Evolutionary conservation across 306 rosid genomes (phyloP).

Genomic region (Vigna angularis): DNA sequence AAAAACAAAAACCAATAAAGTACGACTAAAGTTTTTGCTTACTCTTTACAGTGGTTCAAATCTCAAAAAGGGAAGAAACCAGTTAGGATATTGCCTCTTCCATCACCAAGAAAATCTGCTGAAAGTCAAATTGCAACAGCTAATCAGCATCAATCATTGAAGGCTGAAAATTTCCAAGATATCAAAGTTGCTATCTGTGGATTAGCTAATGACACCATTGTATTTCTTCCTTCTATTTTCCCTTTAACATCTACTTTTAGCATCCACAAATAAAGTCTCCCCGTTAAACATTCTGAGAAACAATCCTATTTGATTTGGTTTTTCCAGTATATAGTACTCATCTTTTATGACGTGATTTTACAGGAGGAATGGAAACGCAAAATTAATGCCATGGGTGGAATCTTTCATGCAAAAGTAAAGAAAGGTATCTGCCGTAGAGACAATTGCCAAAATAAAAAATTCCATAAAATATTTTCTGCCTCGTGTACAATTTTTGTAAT

Average conservation of each 20-base stretch:
- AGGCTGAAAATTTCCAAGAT: constrained; percentile 65
- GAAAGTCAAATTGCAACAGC: constrained; percentile 53
- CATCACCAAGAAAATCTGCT: constrained; percentile 51
- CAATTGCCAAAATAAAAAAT: constrained; percentile 17
- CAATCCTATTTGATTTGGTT: constrained; percentile 29
- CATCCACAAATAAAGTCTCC: constrained; percentile 2
- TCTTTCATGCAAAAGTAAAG: constrained; percentile 79
- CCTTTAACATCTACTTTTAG: background rate
- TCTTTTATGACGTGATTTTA: constrained; percentile 46
- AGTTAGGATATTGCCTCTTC: constrained; percentile 68
- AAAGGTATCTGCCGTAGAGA: constrained; percentile 63
- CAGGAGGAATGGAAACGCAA: constrained; percentile 82
- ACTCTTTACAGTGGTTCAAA: constrained; percentile 85
- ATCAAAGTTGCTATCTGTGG: constrained; percentile 77
- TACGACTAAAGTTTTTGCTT: constrained; percentile 39
- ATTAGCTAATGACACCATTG: constrained; percentile 67
- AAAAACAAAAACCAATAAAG: constrained; percentile 18
- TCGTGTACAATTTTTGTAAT: constrained; percentile 23
- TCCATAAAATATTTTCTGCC: background rate
- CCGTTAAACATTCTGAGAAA: constrained; percentile 23
- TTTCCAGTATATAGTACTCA: constrained; percentile 39
- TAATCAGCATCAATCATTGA: constrained; percentile 59
- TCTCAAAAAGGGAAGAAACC: constrained; percentile 85
- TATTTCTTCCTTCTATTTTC: constrained; percentile 48
- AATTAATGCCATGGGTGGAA: constrained; percentile 70